These are phyloP conservation scores for Ophiosphaerella narmari DNA, from an alignment of 2,329 filamentous ascomycete species.

Conservation along the genomic window DNA sequence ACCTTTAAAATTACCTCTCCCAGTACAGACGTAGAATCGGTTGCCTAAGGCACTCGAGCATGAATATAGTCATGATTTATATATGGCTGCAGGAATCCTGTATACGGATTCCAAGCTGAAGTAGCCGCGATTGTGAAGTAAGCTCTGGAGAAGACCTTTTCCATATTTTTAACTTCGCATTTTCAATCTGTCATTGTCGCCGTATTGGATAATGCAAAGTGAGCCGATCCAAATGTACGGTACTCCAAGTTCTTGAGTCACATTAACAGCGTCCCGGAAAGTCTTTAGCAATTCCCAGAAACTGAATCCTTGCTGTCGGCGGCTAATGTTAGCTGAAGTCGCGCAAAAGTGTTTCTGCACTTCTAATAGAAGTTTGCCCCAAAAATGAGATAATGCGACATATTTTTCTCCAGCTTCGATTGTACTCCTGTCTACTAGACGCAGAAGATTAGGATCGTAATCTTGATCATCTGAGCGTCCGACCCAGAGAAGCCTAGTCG, in stretches of 20 bases:
- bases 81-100: conserved; percentile 20
- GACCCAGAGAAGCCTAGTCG: conserved; percentile 16
- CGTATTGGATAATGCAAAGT: conserved; percentile 7
- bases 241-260: neutral
- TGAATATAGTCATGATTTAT: conserved; percentile 9
- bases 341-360: conserved; percentile 16
- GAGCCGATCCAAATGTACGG: conserved; percentile 15
- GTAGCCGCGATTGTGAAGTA: too few relatives aligned
- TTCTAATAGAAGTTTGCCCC: conserved; percentile 13
- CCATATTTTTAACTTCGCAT: neutral
- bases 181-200: conserved; percentile 1
- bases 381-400: conserved; percentile 21
- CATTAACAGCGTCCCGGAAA: conserved; percentile 7
- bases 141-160: too few relatives aligned
- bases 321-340: conserved; percentile 10
- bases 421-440: conserved; percentile 9
- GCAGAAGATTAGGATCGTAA: conserved; percentile 7
- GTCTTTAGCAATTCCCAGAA: conserved; percentile 13
- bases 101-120: too few relatives aligned
- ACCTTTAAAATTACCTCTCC: conserved; percentile 6
- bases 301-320: conserved; percentile 8
- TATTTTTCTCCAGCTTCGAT: conserved; percentile 9
- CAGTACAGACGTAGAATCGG: conserved; percentile 13
- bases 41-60: conserved; percentile 4
- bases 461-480: conserved; percentile 1